phyloP scores from a whole-genome alignment of 1,139 yeast genomes.

The Zygoascus hellenicus region DNA sequence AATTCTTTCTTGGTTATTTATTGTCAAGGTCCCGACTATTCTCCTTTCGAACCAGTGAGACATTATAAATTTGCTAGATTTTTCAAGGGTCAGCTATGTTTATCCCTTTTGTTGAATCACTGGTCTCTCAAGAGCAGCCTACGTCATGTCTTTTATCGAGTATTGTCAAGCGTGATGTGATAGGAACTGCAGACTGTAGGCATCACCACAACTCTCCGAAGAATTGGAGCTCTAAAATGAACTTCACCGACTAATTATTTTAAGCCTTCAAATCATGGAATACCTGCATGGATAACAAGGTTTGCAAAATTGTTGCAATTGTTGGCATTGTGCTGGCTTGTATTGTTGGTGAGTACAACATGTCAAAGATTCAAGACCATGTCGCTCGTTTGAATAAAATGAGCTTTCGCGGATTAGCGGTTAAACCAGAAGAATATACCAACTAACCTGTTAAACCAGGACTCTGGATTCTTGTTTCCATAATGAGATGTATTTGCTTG shows the following conservation, averaged over 20 bases:
- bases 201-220: conserved; percentile 5
- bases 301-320: conserved; percentile 72
- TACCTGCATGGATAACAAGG: conserved; percentile 69
- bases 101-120: neutral
- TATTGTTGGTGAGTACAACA: conserved; percentile 28
- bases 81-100: neutral
- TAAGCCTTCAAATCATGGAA: conserved; percentile 59
- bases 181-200: conserved; percentile 14
- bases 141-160: conserved; percentile 1
- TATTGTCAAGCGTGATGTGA: conserved; percentile 9
- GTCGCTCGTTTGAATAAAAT: neutral
- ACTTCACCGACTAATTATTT: neutral
- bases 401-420: no score
- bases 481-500: conserved; percentile 38
- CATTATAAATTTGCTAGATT: neutral
- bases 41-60: neutral
- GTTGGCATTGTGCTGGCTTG: conserved; percentile 62
- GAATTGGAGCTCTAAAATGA: neutral
- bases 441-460: no score
- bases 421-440: no score
- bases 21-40: neutral
- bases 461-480: conserved; percentile 38
- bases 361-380: neutral
- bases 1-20: neutral
- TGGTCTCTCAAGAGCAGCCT: neutral